phyloP scores from a whole-genome alignment of 148 eudicot species.

The Polygonum maritimum region DNA sequence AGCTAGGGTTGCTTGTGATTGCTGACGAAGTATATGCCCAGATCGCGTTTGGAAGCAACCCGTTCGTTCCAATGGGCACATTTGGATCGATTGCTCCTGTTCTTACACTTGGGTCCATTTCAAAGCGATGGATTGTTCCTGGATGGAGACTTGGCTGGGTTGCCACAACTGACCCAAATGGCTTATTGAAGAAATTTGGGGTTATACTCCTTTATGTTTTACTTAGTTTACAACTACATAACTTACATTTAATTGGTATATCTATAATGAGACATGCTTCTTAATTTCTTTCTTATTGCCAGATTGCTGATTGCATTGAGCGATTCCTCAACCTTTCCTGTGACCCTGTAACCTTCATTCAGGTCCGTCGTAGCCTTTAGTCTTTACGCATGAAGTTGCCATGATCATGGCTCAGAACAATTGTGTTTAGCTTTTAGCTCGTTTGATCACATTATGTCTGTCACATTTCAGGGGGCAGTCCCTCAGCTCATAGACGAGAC shows the following conservation, averaged over 20 bases:
- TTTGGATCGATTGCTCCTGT: slow-evolving; percentile 53
- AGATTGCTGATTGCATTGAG: slow-evolving; percentile 45
- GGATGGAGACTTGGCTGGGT: slow-evolving; percentile 93
- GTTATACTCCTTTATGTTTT: slow-evolving; percentile 16
- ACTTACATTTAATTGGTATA: background rate
- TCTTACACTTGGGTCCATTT: slow-evolving; percentile 63
- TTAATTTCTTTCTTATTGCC: slow-evolving; percentile 13
- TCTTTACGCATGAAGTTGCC: too few species aligned
- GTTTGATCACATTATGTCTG: too few species aligned
- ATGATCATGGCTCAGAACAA: too few species aligned
- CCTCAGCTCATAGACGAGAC: slow-evolving; percentile 37
- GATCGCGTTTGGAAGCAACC: slow-evolving; percentile 45
- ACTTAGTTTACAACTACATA: background rate
- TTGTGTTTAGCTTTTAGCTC: too few species aligned
- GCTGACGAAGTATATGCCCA: slow-evolving; percentile 72
- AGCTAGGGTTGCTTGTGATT: slow-evolving; percentile 63
- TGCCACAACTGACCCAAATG: slow-evolving; percentile 44
- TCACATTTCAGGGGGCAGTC: slow-evolving; percentile 35
- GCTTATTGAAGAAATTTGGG: slow-evolving; percentile 47
- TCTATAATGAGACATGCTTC: background rate
- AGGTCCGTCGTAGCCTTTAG: slow-evolving; percentile 22
- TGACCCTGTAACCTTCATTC: slow-evolving; percentile 59
- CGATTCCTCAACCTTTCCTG: slow-evolving; percentile 34
- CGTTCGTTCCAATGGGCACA: slow-evolving; percentile 70
- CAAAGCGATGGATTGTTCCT: slow-evolving; percentile 84